Base-by-base conservation (phyloP, 139 green algal genomes). In the Closterium sp. region DNA sequence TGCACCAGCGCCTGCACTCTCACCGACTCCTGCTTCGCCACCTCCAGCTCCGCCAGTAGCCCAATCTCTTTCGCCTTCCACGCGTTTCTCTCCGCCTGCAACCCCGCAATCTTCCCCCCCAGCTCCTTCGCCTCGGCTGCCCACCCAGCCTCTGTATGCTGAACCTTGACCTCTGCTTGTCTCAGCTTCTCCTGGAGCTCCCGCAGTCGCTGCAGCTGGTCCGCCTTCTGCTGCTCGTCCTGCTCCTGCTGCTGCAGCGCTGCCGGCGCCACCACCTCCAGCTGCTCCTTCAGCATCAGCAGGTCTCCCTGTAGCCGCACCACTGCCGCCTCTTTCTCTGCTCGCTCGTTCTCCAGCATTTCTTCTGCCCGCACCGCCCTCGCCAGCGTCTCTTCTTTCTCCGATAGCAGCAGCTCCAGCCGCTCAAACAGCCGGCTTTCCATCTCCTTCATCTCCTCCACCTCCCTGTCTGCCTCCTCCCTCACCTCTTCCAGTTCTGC, bases 371-470 rank as follows among this genome's bases (percentile, higher is more conserved):
- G 22, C 84, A 31, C 22, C 28, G 84, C 84, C 84, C 84, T 2
- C 1, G 84, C 84, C 84, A 87, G n/a, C 1, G n/a, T 87, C 84
- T 87, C 84, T 29, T 87, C 84, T 31, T 87, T 87, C 84, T 87
- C 84, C 84, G 84, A 87, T 1, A 87, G 84, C 84, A 87, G n/a
- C 84, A 87, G n/a, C 84, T 87, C 84, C 84, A 87, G 84, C 21
- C 84, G n/a, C 84, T 32, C 84, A 32, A 31, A 84, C 88, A 86
- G 42, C 88, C 19, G 28, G 31, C 88, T 30, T 27, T 38, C 89
- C 70, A 31, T 73, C 84, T 87, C 84, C 22, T 42, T 92, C 62
- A 89, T 30, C 89, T 88, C 27, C 84, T 34, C 89, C 62, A 92
- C 10, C 84, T 92, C 32, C 84, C 27, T 28, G 29, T 24, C 70